phyloP scores from a whole-genome alignment of 2,329 filamentous ascomycete species.

The Sporothrix protearum region DNA sequence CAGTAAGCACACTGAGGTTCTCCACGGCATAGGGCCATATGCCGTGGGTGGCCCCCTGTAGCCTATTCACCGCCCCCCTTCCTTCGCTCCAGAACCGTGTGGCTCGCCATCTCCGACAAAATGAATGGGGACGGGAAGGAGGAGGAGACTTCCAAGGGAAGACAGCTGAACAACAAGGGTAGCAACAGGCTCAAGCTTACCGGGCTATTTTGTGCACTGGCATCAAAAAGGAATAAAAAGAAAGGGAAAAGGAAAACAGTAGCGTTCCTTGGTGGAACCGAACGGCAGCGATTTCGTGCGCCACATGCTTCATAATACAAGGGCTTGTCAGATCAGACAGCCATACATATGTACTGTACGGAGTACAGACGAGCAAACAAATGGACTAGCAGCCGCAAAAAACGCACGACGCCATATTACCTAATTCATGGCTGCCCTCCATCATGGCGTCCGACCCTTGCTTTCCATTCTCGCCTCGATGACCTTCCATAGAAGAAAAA shows the following conservation, averaged over 20 bases:
- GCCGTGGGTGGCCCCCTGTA: not conserved
- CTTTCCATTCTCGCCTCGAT: not conserved
- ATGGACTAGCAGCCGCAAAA: not conserved
- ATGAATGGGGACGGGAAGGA: not conserved
- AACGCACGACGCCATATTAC: not conserved
- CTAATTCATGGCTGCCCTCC: not conserved
- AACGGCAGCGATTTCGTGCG: not conserved
- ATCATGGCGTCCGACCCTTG: not conserved
- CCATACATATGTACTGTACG: too few relatives aligned
- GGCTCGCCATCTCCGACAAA: conserved; percentile 12
- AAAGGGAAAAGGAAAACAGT: not conserved
- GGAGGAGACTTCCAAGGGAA: not conserved
- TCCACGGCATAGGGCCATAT: conserved; percentile 3
- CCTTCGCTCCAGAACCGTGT: conserved; percentile 1
- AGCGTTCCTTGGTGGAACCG: not conserved
- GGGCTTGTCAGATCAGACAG: not conserved
- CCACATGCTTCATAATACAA: conserved; percentile 1
- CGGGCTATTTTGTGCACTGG: not conserved
- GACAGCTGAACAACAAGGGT: not conserved
- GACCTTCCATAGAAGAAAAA: not conserved
- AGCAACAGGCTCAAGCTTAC: not conserved
- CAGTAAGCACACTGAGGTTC: not conserved
- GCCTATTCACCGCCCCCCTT: not conserved
- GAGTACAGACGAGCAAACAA: not conserved
- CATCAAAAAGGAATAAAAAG: not conserved